Evolutionary conservation across 2,329 filamentous ascomycete genomes (phyloP), one percentile per base, ranked within the genome.

Genomic region (Ophiostoma sp.): DNA sequence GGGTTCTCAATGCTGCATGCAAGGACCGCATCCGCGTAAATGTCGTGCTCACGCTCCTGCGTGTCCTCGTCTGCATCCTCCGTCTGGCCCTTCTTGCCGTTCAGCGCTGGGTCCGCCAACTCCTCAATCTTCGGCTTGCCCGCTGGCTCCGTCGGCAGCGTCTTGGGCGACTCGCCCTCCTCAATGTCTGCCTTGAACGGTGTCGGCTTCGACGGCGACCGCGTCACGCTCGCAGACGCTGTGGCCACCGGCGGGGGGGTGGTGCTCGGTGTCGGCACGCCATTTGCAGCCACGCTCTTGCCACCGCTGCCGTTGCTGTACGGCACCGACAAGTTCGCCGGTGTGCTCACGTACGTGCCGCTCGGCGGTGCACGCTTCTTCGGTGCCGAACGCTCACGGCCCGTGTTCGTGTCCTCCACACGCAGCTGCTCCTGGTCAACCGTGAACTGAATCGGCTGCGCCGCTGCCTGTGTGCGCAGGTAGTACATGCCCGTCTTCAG

Each of bases 401-500:
- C 87, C 64, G 93, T 82, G 74, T 89, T 91, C 72, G 87, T 91
- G 77, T 99, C 95, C 52, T 87, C 87, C 64, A 97, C 87, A 82
- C 93, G 92, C 74, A 99, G 88, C 68, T 92, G 91, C 80, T 97
- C 92, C 80, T 99, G 94, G 77, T 99, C 95, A 76, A 99, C 95
- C 4, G 95, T 99, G 83, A 99, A 99, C 80, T 99, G 95, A 73
- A 99, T 99, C 67, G 95, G 95, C 64, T 93, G 93, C 18, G 93
- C 93, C 47, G 95, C 95, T 72, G 95, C 95, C 88, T 96, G 95
- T 64, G 95, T 99, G 75, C 95, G 92, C 74, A 99, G 89, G 81
- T 99, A 99, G 88, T 99, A 99, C 95, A 99, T 98, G 83, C 95
- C 95, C 47, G 95, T 99, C 90, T 99, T 99, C 74, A 99, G 87